A percentile compares a stretch with the other conserved stretches of the same genome.
Conservation (phyloP, 345 rosid genomes). For the Aegle marmelos region DNA sequence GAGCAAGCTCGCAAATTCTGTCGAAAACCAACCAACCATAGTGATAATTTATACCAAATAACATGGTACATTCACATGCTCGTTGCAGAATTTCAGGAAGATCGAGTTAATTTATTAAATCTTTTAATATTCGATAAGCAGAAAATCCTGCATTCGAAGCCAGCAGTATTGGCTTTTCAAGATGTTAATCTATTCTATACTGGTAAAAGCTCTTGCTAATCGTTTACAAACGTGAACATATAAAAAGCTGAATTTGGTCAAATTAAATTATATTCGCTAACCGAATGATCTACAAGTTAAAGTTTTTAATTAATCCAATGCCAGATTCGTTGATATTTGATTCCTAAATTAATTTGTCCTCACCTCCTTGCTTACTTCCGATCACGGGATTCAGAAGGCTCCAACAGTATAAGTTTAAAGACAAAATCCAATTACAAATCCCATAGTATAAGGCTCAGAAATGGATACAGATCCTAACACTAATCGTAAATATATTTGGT, state of each 20-base stretch:
- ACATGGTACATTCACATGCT: background rate
- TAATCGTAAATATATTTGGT: background rate
- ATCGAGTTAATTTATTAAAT: background rate
- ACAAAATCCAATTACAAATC: background rate
- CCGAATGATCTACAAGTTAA: background rate
- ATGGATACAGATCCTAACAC: background rate
- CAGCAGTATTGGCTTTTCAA: background rate
- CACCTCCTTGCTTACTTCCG: background rate
- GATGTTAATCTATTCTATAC: background rate
- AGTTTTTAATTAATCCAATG: background rate
- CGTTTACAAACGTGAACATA: background rate
- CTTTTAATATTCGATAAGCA: background rate
- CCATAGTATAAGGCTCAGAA: background rate
- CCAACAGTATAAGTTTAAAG: background rate
- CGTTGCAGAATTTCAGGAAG: background rate
- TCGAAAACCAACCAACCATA: background rate
- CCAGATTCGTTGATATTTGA: background rate
- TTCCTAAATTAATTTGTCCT: background rate
- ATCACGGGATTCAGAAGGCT: background rate
- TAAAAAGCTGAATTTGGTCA: background rate
- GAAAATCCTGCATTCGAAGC: background rate
- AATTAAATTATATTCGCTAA: background rate
- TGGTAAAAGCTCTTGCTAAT: background rate
- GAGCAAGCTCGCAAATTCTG: background rate
- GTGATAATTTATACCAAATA: background rate